A percentile compares a stretch with the other conserved stretches of the same genome.
Conservation (phyloP, 441 rosid species). For the Omphalea diandra region DNA sequence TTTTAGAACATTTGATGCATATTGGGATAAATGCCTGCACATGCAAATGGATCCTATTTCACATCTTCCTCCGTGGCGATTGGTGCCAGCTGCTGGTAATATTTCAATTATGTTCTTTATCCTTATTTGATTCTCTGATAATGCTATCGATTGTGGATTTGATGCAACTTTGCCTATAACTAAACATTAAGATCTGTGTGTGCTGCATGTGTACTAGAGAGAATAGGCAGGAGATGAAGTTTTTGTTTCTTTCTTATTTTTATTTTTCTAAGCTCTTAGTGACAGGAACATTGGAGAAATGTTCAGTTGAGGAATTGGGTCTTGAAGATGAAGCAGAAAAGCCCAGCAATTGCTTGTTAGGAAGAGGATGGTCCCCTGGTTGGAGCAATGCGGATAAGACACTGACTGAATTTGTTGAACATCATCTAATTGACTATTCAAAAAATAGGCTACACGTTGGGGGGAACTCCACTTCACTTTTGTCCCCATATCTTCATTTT, state of each 20-base stretch:
- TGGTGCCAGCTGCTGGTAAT: conserved; percentile 60
- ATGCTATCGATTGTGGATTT: background rate
- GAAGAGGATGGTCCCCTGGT: conserved; percentile 90
- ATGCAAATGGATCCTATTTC: conserved; percentile 60
- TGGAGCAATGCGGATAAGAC: conserved; percentile 78
- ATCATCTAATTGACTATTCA: conserved; percentile 52
- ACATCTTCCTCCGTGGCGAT: conserved; percentile 66
- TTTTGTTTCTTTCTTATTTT: conserved; percentile 16
- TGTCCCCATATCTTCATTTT: conserved; percentile 87
- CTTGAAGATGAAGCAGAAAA: conserved; percentile 84
- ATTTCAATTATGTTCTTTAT: background rate
- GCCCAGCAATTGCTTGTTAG: conserved; percentile 74
- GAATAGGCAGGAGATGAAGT: conserved; percentile 9
- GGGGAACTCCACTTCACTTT: conserved; percentile 61
- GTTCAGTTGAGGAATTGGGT: conserved; percentile 66
- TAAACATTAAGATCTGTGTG: background rate
- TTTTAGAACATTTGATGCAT: conserved; percentile 61
- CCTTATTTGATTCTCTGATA: conserved; percentile 1
- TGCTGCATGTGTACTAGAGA: background rate
- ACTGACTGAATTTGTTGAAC: conserved; percentile 64
- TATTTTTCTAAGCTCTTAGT: background rate
- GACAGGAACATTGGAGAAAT: conserved; percentile 48
- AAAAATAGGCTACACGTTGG: conserved; percentile 53
- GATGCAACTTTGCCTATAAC: background rate
- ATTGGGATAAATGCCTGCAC: conserved; percentile 69